Conservation (phyloP, 495 filamentous ascomycete species). For the Penicillium longicatenatum region DNA sequence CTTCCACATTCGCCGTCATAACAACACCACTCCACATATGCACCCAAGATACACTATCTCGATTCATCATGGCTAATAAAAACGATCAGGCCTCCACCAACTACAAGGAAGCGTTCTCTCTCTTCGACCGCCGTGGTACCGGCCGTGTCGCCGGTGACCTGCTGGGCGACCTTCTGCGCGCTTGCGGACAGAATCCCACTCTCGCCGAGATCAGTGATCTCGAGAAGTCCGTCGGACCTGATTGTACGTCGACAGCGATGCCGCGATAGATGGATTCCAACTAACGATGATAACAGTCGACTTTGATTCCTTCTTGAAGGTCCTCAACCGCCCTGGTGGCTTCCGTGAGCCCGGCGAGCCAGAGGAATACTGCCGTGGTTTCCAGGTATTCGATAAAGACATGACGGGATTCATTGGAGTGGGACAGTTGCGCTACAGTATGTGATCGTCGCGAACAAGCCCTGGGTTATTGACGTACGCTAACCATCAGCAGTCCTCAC, state of each 20-base stretch:
- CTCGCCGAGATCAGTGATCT: slow-evolving; percentile 87
- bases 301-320: slow-evolving; percentile 93
- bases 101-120: slow-evolving; percentile 99
- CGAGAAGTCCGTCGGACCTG: slow-evolving; percentile 81
- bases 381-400: slow-evolving; percentile 99
- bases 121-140: slow-evolving; percentile 98
- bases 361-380: slow-evolving; percentile 95
- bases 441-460: slow-evolving; percentile 13
- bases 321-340: slow-evolving; percentile 95
- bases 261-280: not conserved
- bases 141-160: slow-evolving; percentile 83
- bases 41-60: slow-evolving; percentile 13
- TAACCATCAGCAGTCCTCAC: slow-evolving; percentile 68
- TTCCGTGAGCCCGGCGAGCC: slow-evolving; percentile 98
- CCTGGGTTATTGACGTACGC: not conserved
- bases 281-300: slow-evolving; percentile 65
- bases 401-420: slow-evolving; percentile 97
- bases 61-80: slow-evolving; percentile 32
- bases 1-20: slow-evolving; percentile 2
- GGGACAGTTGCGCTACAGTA: slow-evolving; percentile 90
- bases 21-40: not conserved
- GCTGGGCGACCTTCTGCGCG: slow-evolving; percentile 90
- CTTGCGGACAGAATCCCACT: slow-evolving; percentile 97
- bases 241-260: slow-evolving; percentile 61
- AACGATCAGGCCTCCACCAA: slow-evolving; percentile 88